phyloP scores from a whole-genome alignment of 2,329 filamentous ascomycete genomes.

The Penicillium sumatraense region DNA sequence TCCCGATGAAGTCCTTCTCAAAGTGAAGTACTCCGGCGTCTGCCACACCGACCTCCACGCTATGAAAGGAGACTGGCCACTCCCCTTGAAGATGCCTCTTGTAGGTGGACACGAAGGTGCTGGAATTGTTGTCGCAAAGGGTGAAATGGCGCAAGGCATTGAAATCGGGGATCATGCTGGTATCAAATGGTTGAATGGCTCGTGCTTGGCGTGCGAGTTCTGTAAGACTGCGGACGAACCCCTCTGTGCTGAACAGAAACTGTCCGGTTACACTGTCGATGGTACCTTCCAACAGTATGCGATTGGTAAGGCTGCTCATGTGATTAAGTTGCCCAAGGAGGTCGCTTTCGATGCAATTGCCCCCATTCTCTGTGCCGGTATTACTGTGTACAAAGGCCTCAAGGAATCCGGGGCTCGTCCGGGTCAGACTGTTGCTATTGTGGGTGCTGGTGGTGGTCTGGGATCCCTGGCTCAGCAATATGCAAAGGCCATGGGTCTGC shows the following conservation, averaged over 20 bases:
- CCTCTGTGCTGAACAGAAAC: slow-evolving; percentile 72
- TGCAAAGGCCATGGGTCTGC: slow-evolving; percentile 85
- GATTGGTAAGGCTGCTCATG: slow-evolving; percentile 83
- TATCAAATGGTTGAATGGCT: slow-evolving; percentile 91
- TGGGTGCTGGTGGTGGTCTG: slow-evolving; percentile 84
- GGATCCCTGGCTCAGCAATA: slow-evolving; percentile 84
- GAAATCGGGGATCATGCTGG: slow-evolving; percentile 84
- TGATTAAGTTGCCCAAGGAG: slow-evolving; percentile 79
- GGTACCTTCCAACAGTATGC: slow-evolving; percentile 93
- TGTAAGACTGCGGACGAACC: slow-evolving; percentile 82
- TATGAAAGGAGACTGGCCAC: slow-evolving; percentile 87
- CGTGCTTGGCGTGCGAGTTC: slow-evolving; percentile 81
- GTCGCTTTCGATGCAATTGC: slow-evolving; percentile 75
- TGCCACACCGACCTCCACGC: slow-evolving; percentile 87
- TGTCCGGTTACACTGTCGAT: slow-evolving; percentile 92
- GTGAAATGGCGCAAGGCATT: slow-evolving; percentile 76
- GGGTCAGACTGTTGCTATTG: slow-evolving; percentile 79
- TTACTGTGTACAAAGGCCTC: slow-evolving; percentile 87
- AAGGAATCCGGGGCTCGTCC: slow-evolving; percentile 79
- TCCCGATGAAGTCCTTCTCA: slow-evolving; percentile 88
- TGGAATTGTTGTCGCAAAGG: slow-evolving; percentile 79
- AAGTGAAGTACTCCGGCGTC: slow-evolving; percentile 87
- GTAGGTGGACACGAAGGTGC: slow-evolving; percentile 82
- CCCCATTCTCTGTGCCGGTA: slow-evolving; percentile 81
- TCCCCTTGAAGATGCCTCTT: slow-evolving; percentile 79